phyloP scores from a whole-genome alignment of 164 flowering plant genomes.

The Aristolochia contorta region DNA sequence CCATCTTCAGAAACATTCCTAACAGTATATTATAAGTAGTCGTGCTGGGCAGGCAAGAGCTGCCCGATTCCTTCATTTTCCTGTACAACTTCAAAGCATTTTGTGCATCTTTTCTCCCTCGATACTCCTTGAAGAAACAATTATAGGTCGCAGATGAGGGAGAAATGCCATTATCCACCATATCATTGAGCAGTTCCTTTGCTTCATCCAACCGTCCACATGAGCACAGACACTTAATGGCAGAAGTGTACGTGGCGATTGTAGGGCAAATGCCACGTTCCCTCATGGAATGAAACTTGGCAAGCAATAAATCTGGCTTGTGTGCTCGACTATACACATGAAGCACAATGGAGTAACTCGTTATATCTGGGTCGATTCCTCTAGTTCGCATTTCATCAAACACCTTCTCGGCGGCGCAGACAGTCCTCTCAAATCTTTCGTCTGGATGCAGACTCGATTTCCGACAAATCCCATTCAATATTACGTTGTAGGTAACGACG shows the following conservation, averaged over 20 bases:
- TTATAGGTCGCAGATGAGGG: slow-evolving; percentile 74
- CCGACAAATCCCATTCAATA: slow-evolving; percentile 86
- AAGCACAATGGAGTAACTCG: slow-evolving; percentile 72
- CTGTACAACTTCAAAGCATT: slow-evolving; percentile 67
- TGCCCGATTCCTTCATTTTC: slow-evolving; percentile 50
- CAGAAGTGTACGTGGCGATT: slow-evolving; percentile 73
- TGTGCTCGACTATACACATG: slow-evolving; percentile 92
- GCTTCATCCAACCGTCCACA: slow-evolving; percentile 81
- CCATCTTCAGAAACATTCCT: slow-evolving; percentile 51
- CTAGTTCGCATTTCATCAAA: slow-evolving; percentile 72
- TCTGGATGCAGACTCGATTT: slow-evolving; percentile 80
- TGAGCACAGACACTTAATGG: slow-evolving; percentile 78
- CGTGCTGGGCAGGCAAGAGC: slow-evolving; percentile 29
- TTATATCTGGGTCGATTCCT: slow-evolving; percentile 90
- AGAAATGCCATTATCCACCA: slow-evolving; percentile 57
- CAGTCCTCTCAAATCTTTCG: slow-evolving; percentile 48
- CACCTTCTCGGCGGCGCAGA: slow-evolving; percentile 61
- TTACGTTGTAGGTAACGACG: slow-evolving; percentile 76
- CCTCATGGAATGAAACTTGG: slow-evolving; percentile 60
- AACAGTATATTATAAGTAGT: slow-evolving; percentile 67
- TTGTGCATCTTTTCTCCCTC: slow-evolving; percentile 65
- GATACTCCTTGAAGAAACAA: slow-evolving; percentile 86
- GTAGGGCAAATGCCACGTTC: slow-evolving; percentile 64
- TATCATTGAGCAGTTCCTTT: slow-evolving; percentile 57
- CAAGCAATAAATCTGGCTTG: slow-evolving; percentile 64